These are phyloP conservation scores for Colletotrichum sp. DNA, from an alignment of 2,329 filamentous ascomycete species.

Conservation along the genomic window DNA sequence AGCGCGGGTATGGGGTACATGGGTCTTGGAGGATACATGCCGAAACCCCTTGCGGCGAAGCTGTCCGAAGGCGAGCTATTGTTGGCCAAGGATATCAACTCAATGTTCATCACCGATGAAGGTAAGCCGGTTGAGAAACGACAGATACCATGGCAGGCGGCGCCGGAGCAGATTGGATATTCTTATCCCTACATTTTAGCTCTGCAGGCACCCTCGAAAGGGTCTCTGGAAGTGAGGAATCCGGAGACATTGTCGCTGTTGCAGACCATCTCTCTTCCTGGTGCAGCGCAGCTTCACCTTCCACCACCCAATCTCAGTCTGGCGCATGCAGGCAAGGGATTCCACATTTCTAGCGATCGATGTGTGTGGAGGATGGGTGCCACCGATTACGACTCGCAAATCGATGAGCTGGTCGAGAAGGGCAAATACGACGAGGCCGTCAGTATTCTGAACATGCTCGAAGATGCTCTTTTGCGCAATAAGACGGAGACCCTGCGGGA, in stretches of 20 bases:
- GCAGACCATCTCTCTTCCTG: constrained; percentile 82
- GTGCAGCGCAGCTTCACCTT: constrained; percentile 85
- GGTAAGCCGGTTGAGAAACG: constrained; percentile 83
- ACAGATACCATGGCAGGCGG: constrained; percentile 89
- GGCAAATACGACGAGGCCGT: constrained; percentile 88
- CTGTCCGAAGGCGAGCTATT: constrained; percentile 84
- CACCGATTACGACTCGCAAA: constrained; percentile 87
- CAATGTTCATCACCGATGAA: constrained; percentile 84
- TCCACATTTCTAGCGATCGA: constrained; percentile 89
- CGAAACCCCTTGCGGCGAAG: constrained; percentile 85
- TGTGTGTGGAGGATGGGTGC: constrained; percentile 96
- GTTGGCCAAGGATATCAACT: constrained; percentile 97
- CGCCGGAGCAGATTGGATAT: constrained; percentile 91
- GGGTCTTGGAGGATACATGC: constrained; percentile 89
- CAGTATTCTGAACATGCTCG: constrained; percentile 85
- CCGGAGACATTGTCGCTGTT: constrained; percentile 89
- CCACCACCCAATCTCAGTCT: constrained; percentile 91
- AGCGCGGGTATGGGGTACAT: constrained; percentile 95
- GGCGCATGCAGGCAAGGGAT: constrained; percentile 95
- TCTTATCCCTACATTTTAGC: constrained; percentile 96
- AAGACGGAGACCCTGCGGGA: constrained; percentile 83
- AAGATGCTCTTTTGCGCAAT: constrained; percentile 86
- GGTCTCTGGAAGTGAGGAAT: constrained; percentile 87
- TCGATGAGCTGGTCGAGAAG: constrained; percentile 78
- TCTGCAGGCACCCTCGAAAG: constrained; percentile 82